Conservation (phyloP, 2,329 filamentous ascomycete genomes). For the Cryphonectria carpinicola region DNA sequence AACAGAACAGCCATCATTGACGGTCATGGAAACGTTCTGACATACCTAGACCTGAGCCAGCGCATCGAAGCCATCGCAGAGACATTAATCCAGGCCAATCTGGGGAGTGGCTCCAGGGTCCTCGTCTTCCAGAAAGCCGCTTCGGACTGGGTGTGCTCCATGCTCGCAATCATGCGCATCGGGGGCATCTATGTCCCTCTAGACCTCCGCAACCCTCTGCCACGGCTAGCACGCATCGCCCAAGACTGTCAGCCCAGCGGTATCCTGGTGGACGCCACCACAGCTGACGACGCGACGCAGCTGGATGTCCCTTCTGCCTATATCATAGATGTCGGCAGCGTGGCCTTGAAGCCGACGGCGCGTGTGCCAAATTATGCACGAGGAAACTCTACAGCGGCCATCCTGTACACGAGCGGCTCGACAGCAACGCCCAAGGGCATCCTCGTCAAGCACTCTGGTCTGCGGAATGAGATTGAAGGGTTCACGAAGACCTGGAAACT, state of each 20-base stretch:
- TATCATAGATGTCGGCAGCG: background rate
- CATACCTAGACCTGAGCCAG: background rate
- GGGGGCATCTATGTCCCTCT: slow-evolving; percentile 47
- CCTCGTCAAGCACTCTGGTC: slow-evolving; percentile 30
- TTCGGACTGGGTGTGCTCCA: slow-evolving; percentile 40
- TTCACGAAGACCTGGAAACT: slow-evolving; percentile 32
- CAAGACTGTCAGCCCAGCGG: background rate
- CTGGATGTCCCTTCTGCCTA: background rate
- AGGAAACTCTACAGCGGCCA: slow-evolving; percentile 26
- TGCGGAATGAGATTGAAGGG: slow-evolving; percentile 32
- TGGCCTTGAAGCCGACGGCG: background rate
- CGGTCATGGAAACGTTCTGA: background rate
- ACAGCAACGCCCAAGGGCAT: slow-evolving; percentile 45
- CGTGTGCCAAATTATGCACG: background rate
- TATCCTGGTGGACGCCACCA: background rate
- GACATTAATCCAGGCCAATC: background rate
- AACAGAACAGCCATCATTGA: background rate
- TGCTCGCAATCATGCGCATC: slow-evolving; percentile 46
- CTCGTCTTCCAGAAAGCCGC: slow-evolving; percentile 15
- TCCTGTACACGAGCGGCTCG: slow-evolving; percentile 42
- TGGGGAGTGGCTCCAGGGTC: background rate
- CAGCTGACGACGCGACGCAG: background rate
- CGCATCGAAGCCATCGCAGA: background rate
- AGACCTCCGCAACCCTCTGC: slow-evolving; percentile 39
- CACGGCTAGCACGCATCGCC: slow-evolving; percentile 39